Percentiles rank a stretch among this genome's conserved stretches.
These are phyloP conservation scores for Boletus rex-veris DNA, from an alignment of 768 basidiomycete species.

Conservation along the genomic window DNA sequence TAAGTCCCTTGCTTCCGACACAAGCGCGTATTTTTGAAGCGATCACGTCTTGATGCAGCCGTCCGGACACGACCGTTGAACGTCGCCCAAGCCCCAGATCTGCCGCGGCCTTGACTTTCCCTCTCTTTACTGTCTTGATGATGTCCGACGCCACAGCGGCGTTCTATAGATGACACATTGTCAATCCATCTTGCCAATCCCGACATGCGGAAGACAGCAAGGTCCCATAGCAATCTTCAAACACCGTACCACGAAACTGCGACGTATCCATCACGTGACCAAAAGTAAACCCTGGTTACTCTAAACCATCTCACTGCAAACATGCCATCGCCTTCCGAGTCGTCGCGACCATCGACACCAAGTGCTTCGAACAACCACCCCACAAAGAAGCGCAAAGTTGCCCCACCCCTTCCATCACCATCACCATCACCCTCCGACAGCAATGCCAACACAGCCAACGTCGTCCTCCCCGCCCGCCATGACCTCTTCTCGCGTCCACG, in stretches of 20 bases:
- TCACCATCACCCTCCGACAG: constrained; percentile 62
- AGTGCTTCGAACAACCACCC: constrained; percentile 15
- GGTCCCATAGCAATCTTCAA: background rate
- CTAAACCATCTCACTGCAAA: too few species aligned
- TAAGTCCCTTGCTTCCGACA: background rate
- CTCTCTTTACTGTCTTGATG: background rate
- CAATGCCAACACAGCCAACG: constrained; percentile 38
- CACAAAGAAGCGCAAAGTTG: constrained; percentile 52
- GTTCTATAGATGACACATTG: too few species aligned
- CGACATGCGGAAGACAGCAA: too few species aligned
- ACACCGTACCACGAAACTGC: background rate
- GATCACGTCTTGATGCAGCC: background rate
- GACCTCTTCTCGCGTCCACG: constrained; percentile 69
- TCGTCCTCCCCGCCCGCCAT: constrained; percentile 60
- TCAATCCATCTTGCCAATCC: too few species aligned
- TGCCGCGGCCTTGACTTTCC: too few species aligned
- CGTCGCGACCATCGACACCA: constrained; percentile 36
- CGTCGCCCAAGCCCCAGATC: background rate
- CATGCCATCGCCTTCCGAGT: constrained; percentile 23
- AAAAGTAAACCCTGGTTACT: background rate
- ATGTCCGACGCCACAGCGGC: too few species aligned
- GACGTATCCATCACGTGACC: constrained; percentile 16
- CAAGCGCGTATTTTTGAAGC: background rate
- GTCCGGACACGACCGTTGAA: too few species aligned
- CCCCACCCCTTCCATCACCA: constrained; percentile 34